Conservation (phyloP, 1,139 yeast genomes). For the Taphrina flavorubra region DNA sequence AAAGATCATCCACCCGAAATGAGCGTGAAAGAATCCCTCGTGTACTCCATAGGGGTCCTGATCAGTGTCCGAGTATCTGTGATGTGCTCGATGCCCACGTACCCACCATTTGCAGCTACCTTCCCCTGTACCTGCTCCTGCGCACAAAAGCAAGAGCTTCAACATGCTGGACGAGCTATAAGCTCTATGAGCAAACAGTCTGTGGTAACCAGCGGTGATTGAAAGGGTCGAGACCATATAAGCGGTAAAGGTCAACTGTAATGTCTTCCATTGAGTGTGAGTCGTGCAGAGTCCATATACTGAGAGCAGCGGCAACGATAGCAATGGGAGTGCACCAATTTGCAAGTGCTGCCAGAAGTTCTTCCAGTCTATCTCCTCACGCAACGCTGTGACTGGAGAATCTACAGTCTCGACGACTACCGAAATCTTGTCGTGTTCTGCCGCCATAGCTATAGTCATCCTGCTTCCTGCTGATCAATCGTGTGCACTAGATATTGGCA, state of each 20-base stretch:
- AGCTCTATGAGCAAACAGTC: slow-evolving; percentile 87
- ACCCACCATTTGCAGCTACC: slow-evolving; percentile 99
- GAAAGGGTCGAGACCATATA: slow-evolving; percentile 81
- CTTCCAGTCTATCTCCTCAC: slow-evolving; percentile 13
- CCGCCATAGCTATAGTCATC: neutral
- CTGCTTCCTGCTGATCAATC: no score
- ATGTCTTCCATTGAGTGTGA: slow-evolving; percentile 67
- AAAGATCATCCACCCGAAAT: slow-evolving; percentile 96
- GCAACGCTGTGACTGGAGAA: neutral
- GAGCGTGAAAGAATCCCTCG: slow-evolving; percentile 92
- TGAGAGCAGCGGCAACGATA: slow-evolving; percentile 67
- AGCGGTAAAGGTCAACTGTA: slow-evolving; percentile 63
- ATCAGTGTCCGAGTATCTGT: slow-evolving; percentile 92
- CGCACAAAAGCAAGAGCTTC: slow-evolving; percentile 72
- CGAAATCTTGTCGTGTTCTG: neutral
- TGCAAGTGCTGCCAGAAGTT: slow-evolving; percentile 32
- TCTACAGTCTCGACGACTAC: neutral
- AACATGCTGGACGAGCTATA: slow-evolving; percentile 77
- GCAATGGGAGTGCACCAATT: slow-evolving; percentile 26
- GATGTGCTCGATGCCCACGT: slow-evolving; percentile 95
- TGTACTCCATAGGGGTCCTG: slow-evolving; percentile 98
- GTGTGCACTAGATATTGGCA: no score
- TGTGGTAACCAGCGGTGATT: slow-evolving; percentile 91
- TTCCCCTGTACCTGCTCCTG: slow-evolving; percentile 94
- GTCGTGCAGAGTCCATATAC: slow-evolving; percentile 60